Evolutionary conservation across 148 eudicot species (phyloP), one percentile per base, ranked within the genome.

Genomic region (Hydrangea macrophylla): DNA sequence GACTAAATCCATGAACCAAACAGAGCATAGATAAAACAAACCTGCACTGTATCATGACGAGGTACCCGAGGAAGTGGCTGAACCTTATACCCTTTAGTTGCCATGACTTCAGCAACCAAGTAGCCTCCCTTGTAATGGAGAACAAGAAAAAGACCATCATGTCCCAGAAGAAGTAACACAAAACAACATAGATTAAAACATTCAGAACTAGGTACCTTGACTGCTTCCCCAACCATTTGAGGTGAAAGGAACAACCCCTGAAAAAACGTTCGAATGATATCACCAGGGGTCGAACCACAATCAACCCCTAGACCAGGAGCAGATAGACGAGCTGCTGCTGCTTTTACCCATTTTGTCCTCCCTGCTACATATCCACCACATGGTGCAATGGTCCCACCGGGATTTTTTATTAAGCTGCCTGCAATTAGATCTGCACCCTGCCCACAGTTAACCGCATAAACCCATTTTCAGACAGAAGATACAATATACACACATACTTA

Each of bases 281-380:
- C 84, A 70, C 98, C 98, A 54, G 98, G 90, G 22, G 92, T 92
- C 27, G 98, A 86, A 63, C 98, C 98, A 79, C 98, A 92, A 65
- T 92, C 96, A 73, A 86, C 30, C 69, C 96, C 96, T 45, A 92
- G 94, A 63, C 98, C 98, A 62, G 98, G 98, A 17, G 98, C 96
- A 67, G 98, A 92, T 66, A 92, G 82, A 62, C 90, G 98, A 74
- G 96, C 92, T 40, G 90, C 94, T 58, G 98, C 98, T 69, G 98
- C 98, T 75, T 82, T 83, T 44, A 92, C 98, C 92, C 94, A 88
- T 70, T 78, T 90, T 70, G 73, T 78, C 37, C 50, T 88, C 57
- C 98, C 98, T 58, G 96, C 98, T 74, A 92, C 93, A 79, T 92
- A 92, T 67, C 98, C 98, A 68, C 98, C 98, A 65, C 96, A 92